Evolutionary conservation across 371 early-diverging fungal species (phyloP).

Genomic region (Mucor racemosus): DNA sequence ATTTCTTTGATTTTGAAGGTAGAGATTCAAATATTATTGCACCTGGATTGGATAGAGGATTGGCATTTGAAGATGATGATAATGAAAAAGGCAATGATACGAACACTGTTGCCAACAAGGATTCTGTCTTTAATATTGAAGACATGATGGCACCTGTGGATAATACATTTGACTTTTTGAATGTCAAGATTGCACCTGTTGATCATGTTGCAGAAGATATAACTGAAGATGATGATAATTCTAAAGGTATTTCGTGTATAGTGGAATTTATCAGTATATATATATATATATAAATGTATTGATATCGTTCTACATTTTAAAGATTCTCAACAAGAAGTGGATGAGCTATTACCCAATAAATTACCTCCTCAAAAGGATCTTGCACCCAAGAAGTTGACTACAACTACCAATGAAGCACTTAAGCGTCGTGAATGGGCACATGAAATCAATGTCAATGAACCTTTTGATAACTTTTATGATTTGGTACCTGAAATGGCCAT

Average conservation of each 20-base stretch:
- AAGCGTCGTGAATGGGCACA: conserved; percentile 90
- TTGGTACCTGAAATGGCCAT: conserved; percentile 84
- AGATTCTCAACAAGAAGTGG: conserved; percentile 39
- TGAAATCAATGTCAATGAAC: conserved; percentile 82
- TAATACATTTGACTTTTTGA: conserved; percentile 52
- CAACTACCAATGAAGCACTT: conserved; percentile 30
- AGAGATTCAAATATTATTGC: conserved; percentile 42
- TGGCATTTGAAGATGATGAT: conserved; percentile 39
- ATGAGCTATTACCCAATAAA: conserved; percentile 41
- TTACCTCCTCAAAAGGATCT: conserved; percentile 28
- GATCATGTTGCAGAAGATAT: conserved; percentile 26
- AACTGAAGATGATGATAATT: not conserved
- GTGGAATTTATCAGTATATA: too few relatives aligned
- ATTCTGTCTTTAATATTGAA: conserved; percentile 57
- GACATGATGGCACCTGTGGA: conserved; percentile 55
- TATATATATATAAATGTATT: too few relatives aligned
- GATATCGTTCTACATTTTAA: conserved; percentile 2
- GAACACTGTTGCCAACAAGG: conserved; percentile 15
- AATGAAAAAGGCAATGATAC: conserved; percentile 18
- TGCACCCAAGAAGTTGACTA: conserved; percentile 35
- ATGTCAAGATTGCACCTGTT: conserved; percentile 33
- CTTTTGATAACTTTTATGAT: conserved; percentile 86
- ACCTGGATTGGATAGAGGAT: conserved; percentile 72
- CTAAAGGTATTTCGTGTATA: conserved; percentile 16
- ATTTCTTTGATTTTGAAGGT: conserved; percentile 23